phyloP scores from a whole-genome alignment of 2,329 filamentous ascomycete genomes.

The Claviceps fusiformis region DNA sequence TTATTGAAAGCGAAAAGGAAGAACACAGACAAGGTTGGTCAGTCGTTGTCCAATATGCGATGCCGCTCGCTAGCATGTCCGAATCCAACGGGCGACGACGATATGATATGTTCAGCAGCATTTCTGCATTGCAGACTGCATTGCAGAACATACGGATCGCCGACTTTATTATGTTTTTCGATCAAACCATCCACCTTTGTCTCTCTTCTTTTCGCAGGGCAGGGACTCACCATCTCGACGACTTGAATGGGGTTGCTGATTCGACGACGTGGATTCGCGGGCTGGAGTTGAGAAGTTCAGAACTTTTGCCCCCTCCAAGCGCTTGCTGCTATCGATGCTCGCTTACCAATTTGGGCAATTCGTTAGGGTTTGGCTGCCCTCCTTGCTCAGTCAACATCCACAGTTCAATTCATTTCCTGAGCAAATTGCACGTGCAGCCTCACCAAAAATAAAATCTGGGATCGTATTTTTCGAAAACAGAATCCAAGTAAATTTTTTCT shows the following conservation, averaged over 20 bases:
- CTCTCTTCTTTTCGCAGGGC: constrained; percentile 4
- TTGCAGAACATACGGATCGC: neutral
- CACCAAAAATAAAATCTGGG: neutral
- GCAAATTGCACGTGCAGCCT: neutral
- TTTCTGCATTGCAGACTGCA: neutral
- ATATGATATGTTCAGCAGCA: neutral
- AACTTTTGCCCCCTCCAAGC: constrained; percentile 30
- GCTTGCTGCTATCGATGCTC: constrained; percentile 24
- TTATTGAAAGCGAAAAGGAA: constrained; percentile 3
- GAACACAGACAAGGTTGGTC: constrained; percentile 11
- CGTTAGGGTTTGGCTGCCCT: constrained; percentile 31
- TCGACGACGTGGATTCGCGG: constrained; percentile 37
- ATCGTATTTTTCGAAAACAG: too few species aligned
- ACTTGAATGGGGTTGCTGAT: constrained; percentile 38
- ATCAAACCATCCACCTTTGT: neutral
- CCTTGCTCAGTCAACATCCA: constrained; percentile 4
- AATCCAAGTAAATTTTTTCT: neutral
- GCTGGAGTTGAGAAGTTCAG: constrained; percentile 33
- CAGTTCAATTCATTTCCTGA: neutral
- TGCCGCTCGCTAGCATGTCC: neutral
- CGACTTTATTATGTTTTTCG: neutral
- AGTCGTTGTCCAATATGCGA: constrained; percentile 5
- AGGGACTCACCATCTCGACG: constrained; percentile 43
- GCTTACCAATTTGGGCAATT: constrained; percentile 27
- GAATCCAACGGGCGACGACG: neutral